Conservation (phyloP, 495 filamentous ascomycete genomes). For the Neurospora cerealis region DNA sequence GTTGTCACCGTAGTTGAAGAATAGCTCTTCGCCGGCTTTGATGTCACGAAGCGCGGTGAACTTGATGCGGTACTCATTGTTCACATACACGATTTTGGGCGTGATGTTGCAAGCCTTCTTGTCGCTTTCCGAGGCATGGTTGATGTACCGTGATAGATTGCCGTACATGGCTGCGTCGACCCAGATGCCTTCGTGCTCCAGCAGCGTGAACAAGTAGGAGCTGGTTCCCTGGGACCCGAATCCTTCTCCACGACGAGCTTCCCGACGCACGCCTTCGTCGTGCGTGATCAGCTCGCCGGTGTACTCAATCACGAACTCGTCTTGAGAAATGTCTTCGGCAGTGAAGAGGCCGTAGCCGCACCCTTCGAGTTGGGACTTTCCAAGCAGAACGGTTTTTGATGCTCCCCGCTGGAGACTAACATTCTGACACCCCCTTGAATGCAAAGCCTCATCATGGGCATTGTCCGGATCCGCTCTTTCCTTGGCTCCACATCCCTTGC, state of each 20-base stretch:
- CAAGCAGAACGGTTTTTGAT: slow-evolving; percentile 49
- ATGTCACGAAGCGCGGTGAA: slow-evolving; percentile 52
- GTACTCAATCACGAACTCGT: slow-evolving; percentile 62
- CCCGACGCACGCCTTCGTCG: slow-evolving; percentile 48
- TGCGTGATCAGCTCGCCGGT: slow-evolving; percentile 59
- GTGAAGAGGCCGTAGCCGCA: slow-evolving; percentile 59
- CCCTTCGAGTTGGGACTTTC: slow-evolving; percentile 45
- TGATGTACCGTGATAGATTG: slow-evolving; percentile 56
- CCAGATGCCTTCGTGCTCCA: slow-evolving; percentile 42
- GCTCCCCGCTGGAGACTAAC: slow-evolving; percentile 50
- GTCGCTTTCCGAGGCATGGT: slow-evolving; percentile 43
- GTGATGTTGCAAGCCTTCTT: slow-evolving; percentile 43
- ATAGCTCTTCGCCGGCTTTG: slow-evolving; percentile 54
- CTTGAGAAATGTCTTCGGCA: slow-evolving; percentile 48
- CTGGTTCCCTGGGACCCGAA: slow-evolving; percentile 51
- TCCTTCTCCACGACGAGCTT: slow-evolving; percentile 47
- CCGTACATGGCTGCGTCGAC: slow-evolving; percentile 44
- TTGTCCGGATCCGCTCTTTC: slow-evolving; percentile 54
- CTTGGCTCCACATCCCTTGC: slow-evolving; percentile 51
- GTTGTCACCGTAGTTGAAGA: slow-evolving; percentile 57
- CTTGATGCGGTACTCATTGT: slow-evolving; percentile 57
- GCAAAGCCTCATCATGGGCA: slow-evolving; percentile 39
- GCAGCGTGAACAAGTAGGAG: slow-evolving; percentile 58
- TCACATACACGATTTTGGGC: slow-evolving; percentile 51
- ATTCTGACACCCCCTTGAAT: slow-evolving; percentile 48